Conservation (phyloP, 495 filamentous ascomycete species). For the Apodospora peruviana region DNA sequence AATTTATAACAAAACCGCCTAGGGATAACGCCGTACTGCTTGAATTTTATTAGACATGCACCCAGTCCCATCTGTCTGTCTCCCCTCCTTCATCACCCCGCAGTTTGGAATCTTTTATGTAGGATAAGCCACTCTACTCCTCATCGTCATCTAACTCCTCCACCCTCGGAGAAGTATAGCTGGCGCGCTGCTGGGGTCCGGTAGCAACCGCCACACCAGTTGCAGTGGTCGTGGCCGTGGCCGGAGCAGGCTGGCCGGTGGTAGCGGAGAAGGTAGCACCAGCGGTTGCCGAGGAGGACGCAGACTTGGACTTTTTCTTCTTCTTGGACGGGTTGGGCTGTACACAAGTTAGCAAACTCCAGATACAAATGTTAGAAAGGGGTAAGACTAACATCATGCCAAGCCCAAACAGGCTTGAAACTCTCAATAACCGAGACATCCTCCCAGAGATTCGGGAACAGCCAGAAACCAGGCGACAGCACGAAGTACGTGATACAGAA, state of each 20-base stretch:
- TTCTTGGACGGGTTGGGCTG: constrained; percentile 33
- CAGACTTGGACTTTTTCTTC: constrained; percentile 56
- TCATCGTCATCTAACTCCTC: constrained; percentile 64
- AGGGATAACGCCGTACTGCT: too few species aligned
- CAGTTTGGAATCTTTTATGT: too few species aligned
- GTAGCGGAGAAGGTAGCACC: constrained; percentile 37
- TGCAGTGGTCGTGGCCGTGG: constrained; percentile 55
- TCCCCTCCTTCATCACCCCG: too few species aligned
- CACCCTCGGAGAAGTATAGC: constrained; percentile 54
- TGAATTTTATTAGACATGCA: too few species aligned
- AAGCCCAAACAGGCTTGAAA: constrained; percentile 95
- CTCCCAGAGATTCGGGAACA: constrained; percentile 97
- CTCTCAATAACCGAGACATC: constrained; percentile 98
- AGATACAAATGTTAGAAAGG: too few species aligned
- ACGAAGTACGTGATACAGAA: constrained; percentile 88
- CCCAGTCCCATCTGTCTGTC: too few species aligned
- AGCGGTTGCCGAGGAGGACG: constrained; percentile 32
- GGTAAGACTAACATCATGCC: constrained; percentile 76
- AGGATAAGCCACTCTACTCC: too few species aligned
- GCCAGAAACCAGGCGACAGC: constrained; percentile 83
- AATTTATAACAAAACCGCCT: too few species aligned
- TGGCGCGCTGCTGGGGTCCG: constrained; percentile 30
- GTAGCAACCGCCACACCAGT: constrained; percentile 45
- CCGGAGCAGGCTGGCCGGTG: constrained; percentile 49
- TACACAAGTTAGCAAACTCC: not conserved